Evolutionary conservation across 208 protist species (phyloP), one percentile per base, ranked within the genome.

Genomic region (Acanthamoeba castellanii): DNA sequence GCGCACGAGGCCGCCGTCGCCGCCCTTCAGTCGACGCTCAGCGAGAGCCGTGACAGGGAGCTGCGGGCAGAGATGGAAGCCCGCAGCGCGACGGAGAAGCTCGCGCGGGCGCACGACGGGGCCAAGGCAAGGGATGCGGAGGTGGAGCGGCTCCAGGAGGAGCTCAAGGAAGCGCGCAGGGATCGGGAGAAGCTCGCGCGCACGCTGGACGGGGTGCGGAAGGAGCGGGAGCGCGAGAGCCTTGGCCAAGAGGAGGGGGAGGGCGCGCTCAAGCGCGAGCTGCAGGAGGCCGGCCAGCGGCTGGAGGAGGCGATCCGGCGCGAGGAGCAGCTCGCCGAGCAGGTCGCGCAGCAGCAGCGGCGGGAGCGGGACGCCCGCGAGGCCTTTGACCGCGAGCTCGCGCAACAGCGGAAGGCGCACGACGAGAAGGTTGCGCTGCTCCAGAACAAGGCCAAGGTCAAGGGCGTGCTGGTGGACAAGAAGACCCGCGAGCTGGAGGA

Each of bases 271-370:
- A 81, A 81, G 32, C 72, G 32, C 8, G 72, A 81, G 32, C 34
- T 81, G 32, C 72, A 81, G 37, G 72, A 81, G 72, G 14, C 37
- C 20, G 14, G 22, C 32, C 72, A 47, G 34, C 72, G 72, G 25
- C 72, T 81, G 72, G 72, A 81, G 72, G 72, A 81, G 37, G 11
- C 37, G 34, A 81, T 81, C 14, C 72, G 72, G 1, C 72, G 72
- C 34, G 72, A 81, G 72, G 72, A 81, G 72, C 72, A 45, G 32
- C 72, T 81, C 32, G 20, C 14, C 72, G 72, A 81, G 32, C 72
- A 81, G 34, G 18, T 45, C 1, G 32, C 16, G 32, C 72, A 81
- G 32, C 72, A 81, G 6, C 72, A 47, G 34, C 72, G 22, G 37
- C 72, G 37, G 20, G 72, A 81, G 72, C 34, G 25, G 72, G 72